phyloP scores from a whole-genome alignment of 768 basidiomycete species.

The Tylopilus sp. region DNA sequence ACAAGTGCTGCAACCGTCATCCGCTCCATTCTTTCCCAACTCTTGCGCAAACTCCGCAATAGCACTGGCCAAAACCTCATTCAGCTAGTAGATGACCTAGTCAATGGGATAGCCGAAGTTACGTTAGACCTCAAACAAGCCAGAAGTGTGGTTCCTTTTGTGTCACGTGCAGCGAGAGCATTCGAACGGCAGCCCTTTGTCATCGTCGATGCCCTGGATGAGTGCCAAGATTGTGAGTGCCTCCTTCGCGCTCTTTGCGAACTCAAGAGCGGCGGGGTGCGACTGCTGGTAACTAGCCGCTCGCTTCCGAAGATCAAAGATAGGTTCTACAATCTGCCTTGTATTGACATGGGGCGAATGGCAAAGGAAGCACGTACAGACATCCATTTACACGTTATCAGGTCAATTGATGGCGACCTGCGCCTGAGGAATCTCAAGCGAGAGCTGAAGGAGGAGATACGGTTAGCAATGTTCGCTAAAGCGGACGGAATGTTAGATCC shows the following conservation, averaged over 20 bases:
- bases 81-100: neutral
- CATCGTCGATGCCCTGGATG: slow-evolving; percentile 19
- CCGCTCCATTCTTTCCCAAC: slow-evolving; percentile 15
- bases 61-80: neutral
- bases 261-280: neutral
- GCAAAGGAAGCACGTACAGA: neutral
- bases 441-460: slow-evolving; percentile 5
- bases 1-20: slow-evolving; percentile 1
- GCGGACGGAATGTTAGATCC: slow-evolving; percentile 13
- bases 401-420: slow-evolving; percentile 1
- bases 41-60: slow-evolving; percentile 3
- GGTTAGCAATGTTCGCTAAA: neutral
- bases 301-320: slow-evolving; percentile 6
- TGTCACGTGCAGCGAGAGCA: neutral
- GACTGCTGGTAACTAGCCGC: slow-evolving; percentile 14
- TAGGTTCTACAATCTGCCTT: slow-evolving; percentile 1
- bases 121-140: neutral
- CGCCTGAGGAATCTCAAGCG: neutral
- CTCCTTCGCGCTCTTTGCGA: slow-evolving; percentile 1
- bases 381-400: slow-evolving; percentile 7
- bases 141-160: neutral
- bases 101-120: fast-evolving
- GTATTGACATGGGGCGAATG: slow-evolving; percentile 3
- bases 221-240: slow-evolving; percentile 2
- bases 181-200: slow-evolving; percentile 1